A percentile compares a stretch with the other conserved stretches of the same genome.
Conservation (phyloP, 1,139 yeast genomes). For the Suhomyces maxii region DNA sequence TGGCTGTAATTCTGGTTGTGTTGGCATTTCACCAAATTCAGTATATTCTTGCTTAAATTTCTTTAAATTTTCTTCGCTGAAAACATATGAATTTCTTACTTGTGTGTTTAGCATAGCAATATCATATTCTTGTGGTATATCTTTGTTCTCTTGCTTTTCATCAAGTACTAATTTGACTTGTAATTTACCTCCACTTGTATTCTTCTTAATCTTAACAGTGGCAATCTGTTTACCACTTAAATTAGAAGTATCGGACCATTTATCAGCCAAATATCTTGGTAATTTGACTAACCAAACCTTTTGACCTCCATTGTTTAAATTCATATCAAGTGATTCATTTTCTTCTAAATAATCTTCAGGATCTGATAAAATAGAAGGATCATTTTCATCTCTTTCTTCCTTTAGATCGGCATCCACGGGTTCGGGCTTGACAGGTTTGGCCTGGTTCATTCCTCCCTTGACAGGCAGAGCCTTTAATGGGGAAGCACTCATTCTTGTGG, state of each 20-base stretch:
- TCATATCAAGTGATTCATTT: conserved; percentile 64
- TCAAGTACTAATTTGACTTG: conserved; percentile 61
- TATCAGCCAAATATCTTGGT: conserved; percentile 82
- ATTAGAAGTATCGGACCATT: conserved; percentile 68
- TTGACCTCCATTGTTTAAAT: conserved; percentile 51
- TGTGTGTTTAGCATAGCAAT: conserved; percentile 72
- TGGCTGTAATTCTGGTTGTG: conserved; percentile 43
- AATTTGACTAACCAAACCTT: conserved; percentile 91
- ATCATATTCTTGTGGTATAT: conserved; percentile 82
- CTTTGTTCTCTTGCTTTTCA: conserved; percentile 36
- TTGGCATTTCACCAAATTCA: conserved; percentile 50
- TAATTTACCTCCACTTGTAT: conserved; percentile 41
- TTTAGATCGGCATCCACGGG: conserved; percentile 11
- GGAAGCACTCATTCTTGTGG: background rate
- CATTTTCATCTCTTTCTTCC: conserved; percentile 15
- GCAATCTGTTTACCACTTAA: conserved; percentile 79
- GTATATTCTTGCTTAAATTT: conserved; percentile 61
- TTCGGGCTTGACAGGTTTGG: conserved; percentile 1
- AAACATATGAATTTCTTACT: conserved; percentile 84
- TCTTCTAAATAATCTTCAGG: conserved; percentile 53
- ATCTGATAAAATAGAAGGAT: conserved; percentile 39
- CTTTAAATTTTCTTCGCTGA: conserved; percentile 81
- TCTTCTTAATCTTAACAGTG: conserved; percentile 67
- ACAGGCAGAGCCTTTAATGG: conserved; percentile 3
- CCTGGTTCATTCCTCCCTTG: background rate